Evolutionary conservation across 768 basidiomycete species (phyloP), one percentile per base, ranked within the genome.

Genomic region (Lactarius evosmus): DNA sequence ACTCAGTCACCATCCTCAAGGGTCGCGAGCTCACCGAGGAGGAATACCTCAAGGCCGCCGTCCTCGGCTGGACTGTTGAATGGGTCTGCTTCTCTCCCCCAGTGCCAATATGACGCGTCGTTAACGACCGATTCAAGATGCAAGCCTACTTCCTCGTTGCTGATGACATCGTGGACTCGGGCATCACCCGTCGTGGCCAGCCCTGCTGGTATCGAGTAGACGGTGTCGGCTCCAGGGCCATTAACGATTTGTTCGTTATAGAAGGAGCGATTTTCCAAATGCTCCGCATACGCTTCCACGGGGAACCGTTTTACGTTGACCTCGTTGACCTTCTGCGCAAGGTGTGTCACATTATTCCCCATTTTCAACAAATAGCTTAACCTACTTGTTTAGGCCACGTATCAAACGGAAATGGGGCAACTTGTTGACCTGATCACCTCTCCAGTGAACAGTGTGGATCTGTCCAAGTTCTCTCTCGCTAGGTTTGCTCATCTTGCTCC

Each of bases 91-190:
- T 38, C 25, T 33, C 29, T 32, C 41, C 36, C 4, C 50, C 1
- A 9, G 36, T 14, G 17, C 17, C 30, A 49, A 9, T 38, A 49
- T n/a, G 34, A 29, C 33, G 22, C 1, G 1, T 29, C 29, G 30
- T 44, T 65, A 30, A 60, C 40, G 5, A 14, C 29, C n/a, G 16
- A 16, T 29, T 33, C 8, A 70, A 95, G 93, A 85, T 99, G 8
- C 96, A 98, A 87, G 95, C 94, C 0, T 97, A 89, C 77, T 98
- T 98, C 87, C 85, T 98, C 60, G 93, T 96, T 61, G 84, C 92
- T 6, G 93, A 99, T 76, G 96, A 98, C 75, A 95, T 98, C 71
- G 98, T 99, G 96, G 96, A 99, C 73, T 75, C 82, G n/a, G 93
- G 91, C 51, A 88, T 98, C 70, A 98, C 96, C 12, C 89, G 96